Base-by-base conservation (phyloP, 2,329 filamentous ascomycete species). In the Fusarium proliferatum region DNA sequence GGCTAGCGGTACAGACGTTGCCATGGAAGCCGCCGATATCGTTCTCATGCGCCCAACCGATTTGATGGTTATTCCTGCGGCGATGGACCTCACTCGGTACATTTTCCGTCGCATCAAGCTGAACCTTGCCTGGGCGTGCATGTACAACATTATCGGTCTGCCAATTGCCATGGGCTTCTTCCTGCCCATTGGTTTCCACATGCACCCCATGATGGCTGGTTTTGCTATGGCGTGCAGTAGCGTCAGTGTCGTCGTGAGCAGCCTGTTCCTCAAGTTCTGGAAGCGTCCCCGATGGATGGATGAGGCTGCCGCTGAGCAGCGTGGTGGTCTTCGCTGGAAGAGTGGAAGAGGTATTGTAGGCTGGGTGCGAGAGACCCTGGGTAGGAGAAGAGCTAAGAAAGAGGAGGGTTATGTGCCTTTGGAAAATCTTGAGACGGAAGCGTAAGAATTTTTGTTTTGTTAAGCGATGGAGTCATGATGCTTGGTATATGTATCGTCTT, bases 81-180 rank as follows among this genome's bases (percentile, higher is more conserved):
- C 94, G 19, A 89, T 99, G 17, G 88, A 94, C 76, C 91, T 99
- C 16, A 92, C 94, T 26, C 90, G 92, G 46, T 90, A 89, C 41
- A 98, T 98, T 80, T 98, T 99, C 87, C 88, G 86, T 62, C 92
- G 96, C 74, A 99, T 99, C 86, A 97, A 97, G 86, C 83, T 97
- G 76, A 99, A 99, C 82, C 88, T 99, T 6, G 86, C 91, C 5
- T 98, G 96, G 94, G 95, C 95, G 1, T 98, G 95, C 81, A 85
- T 94, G 72, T 99, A 99, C 88, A 99, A 99, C 82, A 72, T 94
- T 55, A 85, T 98, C 69, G 96, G 96, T 3, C 87, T 99, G 19
- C 96, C 96, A 5, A 97, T 99, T 77, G 96, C 96, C 45, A 98
- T 98, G 96, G 96, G 96, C 30, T 85, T 98, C 77, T 97, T 98